Evolutionary conservation across 139 green algal species (phyloP).

Genomic region (Coelastrella sp.): DNA sequence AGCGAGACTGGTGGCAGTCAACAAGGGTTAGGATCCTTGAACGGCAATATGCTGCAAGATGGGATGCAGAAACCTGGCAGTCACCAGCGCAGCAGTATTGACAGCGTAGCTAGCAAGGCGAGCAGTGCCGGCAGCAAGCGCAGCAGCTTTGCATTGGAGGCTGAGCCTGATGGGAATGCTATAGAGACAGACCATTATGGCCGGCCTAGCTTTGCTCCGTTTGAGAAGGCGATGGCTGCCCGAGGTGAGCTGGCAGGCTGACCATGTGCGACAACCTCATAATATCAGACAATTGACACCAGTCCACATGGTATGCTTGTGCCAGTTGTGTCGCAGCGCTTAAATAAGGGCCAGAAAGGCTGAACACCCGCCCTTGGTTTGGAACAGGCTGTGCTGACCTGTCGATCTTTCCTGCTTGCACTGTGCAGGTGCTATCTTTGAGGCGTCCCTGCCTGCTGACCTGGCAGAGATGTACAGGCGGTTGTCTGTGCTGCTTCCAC

Average conservation of each 20-base stretch:
- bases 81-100: neutral
- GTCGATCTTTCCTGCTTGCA: neutral
- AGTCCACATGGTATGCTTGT: no score
- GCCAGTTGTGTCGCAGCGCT: no score
- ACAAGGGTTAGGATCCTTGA: neutral
- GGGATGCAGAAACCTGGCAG: neutral
- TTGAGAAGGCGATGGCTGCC: constrained; percentile 38
- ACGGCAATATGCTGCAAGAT: neutral
- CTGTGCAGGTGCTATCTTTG: constrained; percentile 35
- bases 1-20: neutral
- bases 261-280: no score
- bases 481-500: constrained; percentile 69
- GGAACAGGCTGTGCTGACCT: neutral
- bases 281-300: no score
- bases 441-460: constrained; percentile 39
- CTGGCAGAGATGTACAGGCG: constrained; percentile 54
- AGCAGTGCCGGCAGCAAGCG: constrained; percentile 38
- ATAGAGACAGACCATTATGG: constrained; percentile 38
- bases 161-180: neutral
- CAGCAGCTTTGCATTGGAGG: constrained; percentile 64
- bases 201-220: constrained; percentile 49
- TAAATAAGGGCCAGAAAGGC: neutral
- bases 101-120: neutral
- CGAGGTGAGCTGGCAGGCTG: neutral
- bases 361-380: neutral